Evolutionary conservation across 257 asterid genomes (phyloP).

Genomic region (Cordia subcordata): DNA sequence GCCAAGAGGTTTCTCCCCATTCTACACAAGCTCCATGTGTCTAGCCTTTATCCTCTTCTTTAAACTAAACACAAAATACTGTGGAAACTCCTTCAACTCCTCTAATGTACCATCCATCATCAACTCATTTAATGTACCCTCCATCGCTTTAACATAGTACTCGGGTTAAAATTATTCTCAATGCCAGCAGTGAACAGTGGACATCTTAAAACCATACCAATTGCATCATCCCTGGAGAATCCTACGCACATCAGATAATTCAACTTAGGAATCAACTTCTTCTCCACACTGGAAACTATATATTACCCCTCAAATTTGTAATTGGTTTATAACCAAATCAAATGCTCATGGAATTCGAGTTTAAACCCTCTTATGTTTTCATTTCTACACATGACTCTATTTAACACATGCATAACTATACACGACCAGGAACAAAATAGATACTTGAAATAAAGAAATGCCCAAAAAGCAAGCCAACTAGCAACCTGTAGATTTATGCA

Average conservation of each 20-base stretch:
- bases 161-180: conserved; percentile 83
- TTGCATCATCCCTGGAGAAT: conserved; percentile 45
- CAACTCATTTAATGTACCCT: conserved; percentile 50
- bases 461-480: too few species aligned
- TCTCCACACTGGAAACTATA: conserved; percentile 83
- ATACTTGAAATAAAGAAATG: too few species aligned
- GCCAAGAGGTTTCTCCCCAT: too few species aligned
- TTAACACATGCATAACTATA: too few species aligned
- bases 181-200: conserved; percentile 79
- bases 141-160: conserved; percentile 52
- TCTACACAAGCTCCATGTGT: conserved; percentile 44
- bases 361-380: too few species aligned
- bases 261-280: conserved; percentile 71
- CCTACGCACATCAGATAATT: conserved; percentile 52
- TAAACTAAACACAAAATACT: conserved; percentile 75
- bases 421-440: too few species aligned
- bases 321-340: too few species aligned
- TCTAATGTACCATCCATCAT: too few species aligned
- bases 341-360: too few species aligned
- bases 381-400: too few species aligned
- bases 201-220: conserved; percentile 70
- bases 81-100: conserved; percentile 71
- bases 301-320: too few species aligned
- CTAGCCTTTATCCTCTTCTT: conserved; percentile 76
- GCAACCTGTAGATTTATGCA: too few species aligned